These are phyloP conservation scores for Tolypocladium nubicola DNA, from an alignment of 2,329 filamentous ascomycete genomes.

Conservation along the genomic window DNA sequence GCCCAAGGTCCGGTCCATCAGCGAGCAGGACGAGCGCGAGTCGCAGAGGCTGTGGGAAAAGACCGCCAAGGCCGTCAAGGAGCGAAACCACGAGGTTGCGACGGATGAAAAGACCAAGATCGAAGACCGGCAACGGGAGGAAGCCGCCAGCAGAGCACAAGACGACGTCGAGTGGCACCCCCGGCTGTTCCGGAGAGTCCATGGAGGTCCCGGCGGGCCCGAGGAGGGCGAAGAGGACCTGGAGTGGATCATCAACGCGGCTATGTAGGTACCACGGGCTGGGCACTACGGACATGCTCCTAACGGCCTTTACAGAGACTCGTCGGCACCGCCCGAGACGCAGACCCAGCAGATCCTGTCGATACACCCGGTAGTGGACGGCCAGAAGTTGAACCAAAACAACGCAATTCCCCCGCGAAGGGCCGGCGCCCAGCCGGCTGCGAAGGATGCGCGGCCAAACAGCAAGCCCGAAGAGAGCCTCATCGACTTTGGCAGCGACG, in stretches of 20 bases:
- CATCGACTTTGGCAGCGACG: constrained; percentile 44
- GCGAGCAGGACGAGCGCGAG: constrained; percentile 82
- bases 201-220: constrained; percentile 55
- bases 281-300: background rate
- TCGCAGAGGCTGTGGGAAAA: constrained; percentile 80
- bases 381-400: constrained; percentile 50
- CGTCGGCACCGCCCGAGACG: constrained; percentile 47
- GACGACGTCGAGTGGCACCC: constrained; percentile 82
- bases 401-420: constrained; percentile 42
- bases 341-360: constrained; percentile 74
- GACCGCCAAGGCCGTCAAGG: constrained; percentile 72
- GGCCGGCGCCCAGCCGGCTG: constrained; percentile 3
- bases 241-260: constrained; percentile 88
- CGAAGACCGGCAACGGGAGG: constrained; percentile 83
- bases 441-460: background rate
- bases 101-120: constrained; percentile 96
- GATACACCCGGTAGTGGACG: constrained; percentile 75
- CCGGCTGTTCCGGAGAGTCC: constrained; percentile 68
- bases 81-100: constrained; percentile 75
- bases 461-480: constrained; percentile 26
- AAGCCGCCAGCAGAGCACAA: constrained; percentile 69
- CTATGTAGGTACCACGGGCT: constrained; percentile 49
- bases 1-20: constrained; percentile 63
- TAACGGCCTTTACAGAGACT: constrained; percentile 16
- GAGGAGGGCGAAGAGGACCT: constrained; percentile 81